A percentile compares a stretch with the other conserved stretches of the same genome.
These are phyloP conservation scores for Mallotus repandus DNA, from an alignment of 441 rosid genomes.

Conservation along the genomic window DNA sequence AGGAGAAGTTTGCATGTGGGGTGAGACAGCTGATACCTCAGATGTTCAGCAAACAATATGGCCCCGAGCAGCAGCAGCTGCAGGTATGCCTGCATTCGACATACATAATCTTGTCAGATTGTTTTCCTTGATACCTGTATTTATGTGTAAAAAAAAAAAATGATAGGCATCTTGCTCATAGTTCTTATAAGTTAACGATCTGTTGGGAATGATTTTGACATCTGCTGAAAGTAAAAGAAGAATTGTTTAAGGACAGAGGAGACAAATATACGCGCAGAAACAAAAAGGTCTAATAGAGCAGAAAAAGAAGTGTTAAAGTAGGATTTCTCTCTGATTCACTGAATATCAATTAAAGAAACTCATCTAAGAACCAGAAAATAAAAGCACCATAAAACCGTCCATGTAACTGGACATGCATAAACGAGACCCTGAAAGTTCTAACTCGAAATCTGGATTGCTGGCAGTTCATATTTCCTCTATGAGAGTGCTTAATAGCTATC, in stretches of 20 bases:
- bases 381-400: background rate
- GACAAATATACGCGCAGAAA: background rate
- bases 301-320: background rate
- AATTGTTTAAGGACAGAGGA: background rate
- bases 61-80: constrained; percentile 99
- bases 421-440: background rate
- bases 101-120: background rate
- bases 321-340: background rate
- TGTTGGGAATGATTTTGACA: background rate
- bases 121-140: background rate
- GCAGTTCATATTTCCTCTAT: too few species aligned
- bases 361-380: background rate
- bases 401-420: background rate
- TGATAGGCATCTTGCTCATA: too few species aligned
- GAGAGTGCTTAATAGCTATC: background rate
- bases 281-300: background rate
- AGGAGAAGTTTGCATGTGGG: constrained; percentile 99
- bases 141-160: too few species aligned
- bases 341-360: background rate
- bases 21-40: constrained; percentile 82
- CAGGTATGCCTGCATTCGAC: constrained; percentile 44
- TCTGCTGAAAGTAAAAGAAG: background rate
- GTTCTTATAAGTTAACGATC: too few species aligned
- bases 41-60: constrained; percentile 88
- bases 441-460: too few species aligned